phyloP scores from a whole-genome alignment of 202 grass and related monocot genomes.

The Brachypodium distachyon region DNA sequence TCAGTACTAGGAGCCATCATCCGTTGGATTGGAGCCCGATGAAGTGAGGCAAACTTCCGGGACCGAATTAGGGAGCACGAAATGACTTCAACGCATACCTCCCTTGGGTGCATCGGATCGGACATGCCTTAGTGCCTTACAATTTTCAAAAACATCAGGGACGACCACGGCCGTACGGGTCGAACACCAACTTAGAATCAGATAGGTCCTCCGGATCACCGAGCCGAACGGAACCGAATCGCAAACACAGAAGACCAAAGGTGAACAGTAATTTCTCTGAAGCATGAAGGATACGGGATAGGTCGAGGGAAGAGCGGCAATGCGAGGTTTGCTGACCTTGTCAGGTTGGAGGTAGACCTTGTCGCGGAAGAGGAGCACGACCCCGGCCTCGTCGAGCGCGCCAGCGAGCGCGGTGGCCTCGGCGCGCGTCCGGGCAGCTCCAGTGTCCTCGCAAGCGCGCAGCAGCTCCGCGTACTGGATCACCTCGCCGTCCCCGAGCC shows the following conservation, averaged over 20 bases:
- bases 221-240: not conserved
- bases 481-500: conserved; percentile 65
- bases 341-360: conserved; percentile 91
- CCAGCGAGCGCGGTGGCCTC: conserved; percentile 65
- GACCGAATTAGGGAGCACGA: not conserved
- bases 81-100: not conserved
- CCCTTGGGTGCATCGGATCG: conserved; percentile 2
- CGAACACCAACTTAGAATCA: not conserved
- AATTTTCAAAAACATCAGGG: not conserved
- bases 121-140: not conserved
- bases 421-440: conserved; percentile 53
- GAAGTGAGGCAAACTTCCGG: not conserved
- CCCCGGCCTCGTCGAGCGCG: conserved; percentile 79
- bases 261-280: not conserved
- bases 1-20: conserved; percentile 5
- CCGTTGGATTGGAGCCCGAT: no score
- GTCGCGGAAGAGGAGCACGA: conserved; percentile 84
- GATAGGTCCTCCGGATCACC: not conserved
- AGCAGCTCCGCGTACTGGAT: conserved; percentile 70
- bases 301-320: not conserved
- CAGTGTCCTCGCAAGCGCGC: conserved; percentile 62
- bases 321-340: conserved; percentile 44
- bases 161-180: not conserved
- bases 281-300: not conserved
- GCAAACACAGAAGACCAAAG: not conserved